phyloP scores from a whole-genome alignment of 352 stramenopile genomes.

The Pythium vanterpoolii region DNA sequence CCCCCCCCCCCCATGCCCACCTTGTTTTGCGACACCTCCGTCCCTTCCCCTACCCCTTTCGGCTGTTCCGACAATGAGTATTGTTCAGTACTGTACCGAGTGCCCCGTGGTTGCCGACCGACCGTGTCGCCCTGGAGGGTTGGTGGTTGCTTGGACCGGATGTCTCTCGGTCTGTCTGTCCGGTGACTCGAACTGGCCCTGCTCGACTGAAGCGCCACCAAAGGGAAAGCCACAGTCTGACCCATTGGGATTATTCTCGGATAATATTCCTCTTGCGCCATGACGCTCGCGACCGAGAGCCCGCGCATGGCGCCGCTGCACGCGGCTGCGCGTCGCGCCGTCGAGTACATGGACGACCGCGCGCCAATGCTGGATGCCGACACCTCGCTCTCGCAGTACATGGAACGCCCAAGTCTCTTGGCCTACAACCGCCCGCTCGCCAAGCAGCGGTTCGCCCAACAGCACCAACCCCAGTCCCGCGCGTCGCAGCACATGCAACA shows the following conservation, averaged over 20 bases:
- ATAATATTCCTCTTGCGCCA: not conserved
- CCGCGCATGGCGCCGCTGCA: constrained; percentile 14
- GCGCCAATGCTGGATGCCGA: constrained; percentile 16
- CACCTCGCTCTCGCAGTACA: not conserved
- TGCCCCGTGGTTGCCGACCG: not conserved
- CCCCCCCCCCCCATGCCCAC: too few species aligned
- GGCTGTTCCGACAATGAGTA: not conserved
- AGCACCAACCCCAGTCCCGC: not conserved
- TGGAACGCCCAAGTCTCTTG: constrained; percentile 10
- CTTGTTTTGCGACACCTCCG: not conserved
- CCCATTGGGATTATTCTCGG: not conserved
- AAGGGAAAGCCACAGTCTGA: not conserved
- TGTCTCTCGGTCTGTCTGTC: not conserved
- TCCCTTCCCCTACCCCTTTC: constrained; percentile 1
- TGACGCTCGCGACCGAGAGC: constrained; percentile 8
- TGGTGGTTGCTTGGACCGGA: not conserved
- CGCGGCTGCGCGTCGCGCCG: constrained; percentile 16
- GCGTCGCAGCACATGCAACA: not conserved
- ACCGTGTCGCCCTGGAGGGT: not conserved
- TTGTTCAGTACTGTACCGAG: not conserved
- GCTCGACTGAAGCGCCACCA: not conserved
- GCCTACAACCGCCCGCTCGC: constrained; percentile 12
- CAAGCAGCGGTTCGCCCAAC: constrained; percentile 3
- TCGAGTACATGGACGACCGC: constrained; percentile 19
- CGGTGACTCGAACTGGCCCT: not conserved